Evolutionary conservation across 371 early-diverging fungal species (phyloP).

Genomic region (Mucor lusitanicus): DNA sequence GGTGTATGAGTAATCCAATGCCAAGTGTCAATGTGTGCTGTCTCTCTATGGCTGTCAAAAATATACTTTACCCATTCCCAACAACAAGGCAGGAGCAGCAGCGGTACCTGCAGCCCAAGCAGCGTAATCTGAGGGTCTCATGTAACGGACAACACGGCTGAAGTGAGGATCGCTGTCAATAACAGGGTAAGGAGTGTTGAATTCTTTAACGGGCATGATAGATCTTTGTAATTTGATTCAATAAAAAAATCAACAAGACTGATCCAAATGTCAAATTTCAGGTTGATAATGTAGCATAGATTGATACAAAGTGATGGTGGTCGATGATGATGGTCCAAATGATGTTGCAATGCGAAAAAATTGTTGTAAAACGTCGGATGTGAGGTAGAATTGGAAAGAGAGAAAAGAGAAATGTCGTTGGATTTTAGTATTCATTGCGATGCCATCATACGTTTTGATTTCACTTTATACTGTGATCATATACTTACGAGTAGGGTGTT

Average conservation of each 20-base stretch:
- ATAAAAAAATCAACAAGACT: background rate
- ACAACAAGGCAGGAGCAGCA: slow-evolving; percentile 74
- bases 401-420: background rate
- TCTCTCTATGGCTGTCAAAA: background rate
- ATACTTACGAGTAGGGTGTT: slow-evolving; percentile 22
- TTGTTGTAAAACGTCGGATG: background rate
- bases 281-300: background rate
- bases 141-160: slow-evolving; percentile 84
- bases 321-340: background rate
- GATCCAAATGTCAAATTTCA: background rate
- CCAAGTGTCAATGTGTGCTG: background rate
- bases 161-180: slow-evolving; percentile 84
- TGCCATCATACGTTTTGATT: background rate
- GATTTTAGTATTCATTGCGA: background rate
- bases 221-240: background rate
- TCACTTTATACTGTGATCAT: background rate
- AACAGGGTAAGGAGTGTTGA: slow-evolving; percentile 61
- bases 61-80: slow-evolving; percentile 68
- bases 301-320: background rate
- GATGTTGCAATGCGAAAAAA: background rate
- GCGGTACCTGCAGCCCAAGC: slow-evolving; percentile 70
- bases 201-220: slow-evolving; percentile 49
- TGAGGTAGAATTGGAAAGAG: background rate
- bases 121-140: slow-evolving; percentile 82
- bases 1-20: no score